Base-by-base conservation (phyloP, 2,329 filamentous ascomycete species). In the Neofusicoccum ribis region DNA sequence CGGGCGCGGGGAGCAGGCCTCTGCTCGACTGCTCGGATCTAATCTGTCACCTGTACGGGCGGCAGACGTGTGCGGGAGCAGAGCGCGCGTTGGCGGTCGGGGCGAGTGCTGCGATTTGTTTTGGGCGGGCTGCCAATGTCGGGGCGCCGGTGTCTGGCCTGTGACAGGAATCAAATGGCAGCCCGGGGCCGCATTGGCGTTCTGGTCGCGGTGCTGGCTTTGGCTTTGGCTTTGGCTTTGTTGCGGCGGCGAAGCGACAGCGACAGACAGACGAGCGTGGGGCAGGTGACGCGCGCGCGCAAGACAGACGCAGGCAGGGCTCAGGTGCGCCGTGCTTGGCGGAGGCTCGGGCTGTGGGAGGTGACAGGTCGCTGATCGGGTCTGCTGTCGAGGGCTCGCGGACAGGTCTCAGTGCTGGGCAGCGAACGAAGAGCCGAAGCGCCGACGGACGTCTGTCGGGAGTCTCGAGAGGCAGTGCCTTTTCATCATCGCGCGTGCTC, bases 401-500 rank as follows among this genome's bases (percentile, higher is more conserved):
- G 23, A 34, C 14, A 23, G 27, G 27, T 31, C 27, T 31, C 27
- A 31, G 27, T 31, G 27, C 27, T 31, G 27, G 27, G 27, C 27
- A 31, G 27, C 27, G 27, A 31, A 39, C n/a, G 31, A 20, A 54
- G 31, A 49, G 58, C 34, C 56, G 43, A 36, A 36, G 58, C 58
- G 43, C 27, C 39, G 6, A 14, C 5, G 31, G 47, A 44, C 14
- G 15, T 12, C 5, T 15, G 41, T 44, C 23, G n/a, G 36, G 20
- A 44, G 37, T n/a, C 12, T 44, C 52, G 23, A 23, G 23, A 23
- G 23, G 23, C 23, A 31, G 37, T 34, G 41, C 43, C n/a, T 60
- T 37, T 60, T 47, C 56, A 60, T 60, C 56, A 47, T 47, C 56
- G 39, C 56, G 56, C 41, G 34, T 50, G n/a, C 46, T 61, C 52